These are phyloP conservation scores for Talaromyces stipitatus DNA, from an alignment of 495 filamentous ascomycete genomes.

Conservation along the genomic window DNA sequence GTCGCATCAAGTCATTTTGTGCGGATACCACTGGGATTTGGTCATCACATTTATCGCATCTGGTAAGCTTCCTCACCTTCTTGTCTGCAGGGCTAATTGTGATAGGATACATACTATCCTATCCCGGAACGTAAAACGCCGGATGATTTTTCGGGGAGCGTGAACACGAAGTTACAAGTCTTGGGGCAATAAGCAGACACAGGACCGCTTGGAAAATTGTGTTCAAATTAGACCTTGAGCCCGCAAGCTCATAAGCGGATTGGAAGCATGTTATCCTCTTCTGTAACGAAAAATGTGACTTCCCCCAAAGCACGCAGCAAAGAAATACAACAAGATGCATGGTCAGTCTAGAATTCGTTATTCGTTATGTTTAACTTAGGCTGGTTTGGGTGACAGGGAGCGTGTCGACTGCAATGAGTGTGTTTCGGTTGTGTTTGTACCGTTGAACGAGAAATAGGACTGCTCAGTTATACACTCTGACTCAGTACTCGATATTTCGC, in stretches of 20 bases:
- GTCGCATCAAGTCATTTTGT: neutral
- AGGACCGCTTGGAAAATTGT: too few relatives aligned
- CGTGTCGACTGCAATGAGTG: neutral
- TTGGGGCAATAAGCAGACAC: too few relatives aligned
- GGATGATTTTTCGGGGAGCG: neutral
- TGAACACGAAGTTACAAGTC: neutral
- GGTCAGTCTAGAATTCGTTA: too few relatives aligned
- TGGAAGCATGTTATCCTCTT: too few relatives aligned
- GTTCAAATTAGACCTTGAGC: too few relatives aligned
- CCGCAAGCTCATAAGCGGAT: too few relatives aligned
- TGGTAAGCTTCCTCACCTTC: neutral
- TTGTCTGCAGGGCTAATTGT: neutral
- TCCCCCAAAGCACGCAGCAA: too few relatives aligned
- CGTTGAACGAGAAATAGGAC: constrained; percentile 1
- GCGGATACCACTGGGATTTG: neutral
- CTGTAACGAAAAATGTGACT: too few relatives aligned
- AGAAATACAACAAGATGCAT: too few relatives aligned
- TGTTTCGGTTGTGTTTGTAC: neutral
- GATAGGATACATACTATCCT: neutral
- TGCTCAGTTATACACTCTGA: neutral
- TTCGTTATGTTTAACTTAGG: too few relatives aligned
- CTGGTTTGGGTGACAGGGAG: too few relatives aligned
- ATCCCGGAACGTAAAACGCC: neutral
- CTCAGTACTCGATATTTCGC: neutral
- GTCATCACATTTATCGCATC: neutral